Evolutionary conservation across 2,329 filamentous ascomycete genomes (phyloP).

Genomic region (Diaporthe ampelina): DNA sequence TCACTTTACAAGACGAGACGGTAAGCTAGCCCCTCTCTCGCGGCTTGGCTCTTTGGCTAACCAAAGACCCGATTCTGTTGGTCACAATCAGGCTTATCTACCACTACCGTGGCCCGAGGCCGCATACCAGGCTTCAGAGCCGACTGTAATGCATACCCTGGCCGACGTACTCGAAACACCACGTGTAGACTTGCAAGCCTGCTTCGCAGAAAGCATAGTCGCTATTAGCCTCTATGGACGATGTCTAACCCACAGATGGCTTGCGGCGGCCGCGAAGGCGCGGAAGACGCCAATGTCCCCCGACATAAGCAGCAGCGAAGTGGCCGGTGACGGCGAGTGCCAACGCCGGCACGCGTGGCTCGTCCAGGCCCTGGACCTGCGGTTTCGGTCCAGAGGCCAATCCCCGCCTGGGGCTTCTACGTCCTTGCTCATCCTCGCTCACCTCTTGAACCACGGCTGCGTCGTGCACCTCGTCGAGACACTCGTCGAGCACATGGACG

Average conservation of each 20-base stretch:
- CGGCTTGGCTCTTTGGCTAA: background rate
- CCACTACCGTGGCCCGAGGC: constrained; percentile 6
- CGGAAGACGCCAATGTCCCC: background rate
- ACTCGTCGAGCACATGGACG: background rate
- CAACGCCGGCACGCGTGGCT: background rate
- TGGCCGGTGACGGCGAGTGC: constrained; percentile 3
- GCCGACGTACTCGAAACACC: background rate
- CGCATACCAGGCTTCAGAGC: constrained; percentile 9
- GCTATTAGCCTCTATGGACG: background rate
- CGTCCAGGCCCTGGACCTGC: background rate
- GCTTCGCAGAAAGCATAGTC: constrained; percentile 3
- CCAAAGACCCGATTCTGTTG: background rate
- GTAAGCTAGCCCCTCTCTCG: background rate
- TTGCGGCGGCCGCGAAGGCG: background rate
- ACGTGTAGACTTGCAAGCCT: background rate
- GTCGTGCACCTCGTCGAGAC: constrained; percentile 1
- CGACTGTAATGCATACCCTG: constrained; percentile 3
- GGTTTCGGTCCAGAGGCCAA: background rate
- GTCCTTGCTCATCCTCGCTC: constrained; percentile 2
- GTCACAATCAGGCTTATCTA: constrained; percentile 1
- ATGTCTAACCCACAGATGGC: constrained; percentile 5
- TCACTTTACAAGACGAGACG: constrained; percentile 2
- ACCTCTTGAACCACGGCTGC: constrained; percentile 1
- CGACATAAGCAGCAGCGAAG: background rate
- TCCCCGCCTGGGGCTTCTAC: background rate